A percentile compares a stretch with the other conserved stretches of the same genome.
Conservation (phyloP, 805 yeast genomes). For the Candida loeiensis region DNA sequence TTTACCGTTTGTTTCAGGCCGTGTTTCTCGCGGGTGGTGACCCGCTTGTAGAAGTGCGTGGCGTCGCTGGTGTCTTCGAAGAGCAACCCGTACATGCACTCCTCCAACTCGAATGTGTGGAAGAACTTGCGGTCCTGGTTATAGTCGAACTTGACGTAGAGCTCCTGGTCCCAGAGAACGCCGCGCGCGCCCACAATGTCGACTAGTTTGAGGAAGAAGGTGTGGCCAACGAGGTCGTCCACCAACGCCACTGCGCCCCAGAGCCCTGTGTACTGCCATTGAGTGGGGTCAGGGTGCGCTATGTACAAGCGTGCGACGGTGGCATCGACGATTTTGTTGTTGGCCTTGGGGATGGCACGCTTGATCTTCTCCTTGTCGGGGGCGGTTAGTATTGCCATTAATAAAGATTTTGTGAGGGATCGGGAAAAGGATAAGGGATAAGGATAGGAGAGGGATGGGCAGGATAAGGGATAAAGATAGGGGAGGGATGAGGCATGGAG, state of each 20-base stretch:
- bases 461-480: too few species aligned
- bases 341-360: slow-evolving; percentile 80
- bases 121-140: slow-evolving; percentile 93
- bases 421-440: too few species aligned
- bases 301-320: slow-evolving; percentile 86
- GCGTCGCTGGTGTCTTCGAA: slow-evolving; percentile 92
- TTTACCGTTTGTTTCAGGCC: slow-evolving; percentile 82
- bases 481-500: too few species aligned
- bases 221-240: slow-evolving; percentile 92
- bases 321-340: slow-evolving; percentile 85
- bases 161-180: slow-evolving; percentile 95
- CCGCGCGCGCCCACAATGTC: slow-evolving; percentile 82
- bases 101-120: slow-evolving; percentile 92
- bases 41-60: slow-evolving; percentile 75
- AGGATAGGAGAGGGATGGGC: too few species aligned
- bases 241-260: slow-evolving; percentile 84
- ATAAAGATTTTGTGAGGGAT: too few species aligned
- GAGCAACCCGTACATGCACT: slow-evolving; percentile 78
- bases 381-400: slow-evolving; percentile 41
- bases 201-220: slow-evolving; percentile 84
- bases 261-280: slow-evolving; percentile 87
- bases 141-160: slow-evolving; percentile 83
- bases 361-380: slow-evolving; percentile 85
- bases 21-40: slow-evolving; percentile 69
- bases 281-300: slow-evolving; percentile 77